Evolutionary conservation across 352 stramenopile genomes (phyloP), one percentile per base, ranked within the genome.

Genomic region (Lagenidium giganteum): DNA sequence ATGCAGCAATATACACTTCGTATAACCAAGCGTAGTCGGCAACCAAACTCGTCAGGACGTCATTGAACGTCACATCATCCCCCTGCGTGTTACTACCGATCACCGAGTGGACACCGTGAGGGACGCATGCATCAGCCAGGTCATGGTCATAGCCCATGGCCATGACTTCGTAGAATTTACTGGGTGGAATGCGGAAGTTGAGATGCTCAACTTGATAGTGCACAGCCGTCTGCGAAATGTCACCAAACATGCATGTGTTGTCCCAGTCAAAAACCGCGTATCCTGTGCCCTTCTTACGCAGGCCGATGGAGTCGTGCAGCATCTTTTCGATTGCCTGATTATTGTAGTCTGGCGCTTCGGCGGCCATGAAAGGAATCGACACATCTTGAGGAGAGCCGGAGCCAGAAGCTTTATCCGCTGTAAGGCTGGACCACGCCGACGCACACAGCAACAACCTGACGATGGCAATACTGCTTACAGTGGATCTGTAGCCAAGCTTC

Each of bases 201-300:
- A 80, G 51, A 24, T 49, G 71, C 32, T 73, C 52, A 30, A 80
- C 57, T 27, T 80, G 64, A 56, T 72, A 80, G 41, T 60, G 57
- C 13, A 76, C 57, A 11, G 61, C 69, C 16, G 67, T 76, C 54
- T 80, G 73, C 54, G 61, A 74, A 31, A 80, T 76, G 50, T 80
- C 64, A 26, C 67, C 64, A 42, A 54, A 80, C 57, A 76, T 74
- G 61, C 64, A 74, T 41, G 67, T 80, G 52, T 76, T 76, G 44
- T 79, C 67, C 67, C 67, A 76, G 44, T 76, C 67, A 34, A 75
- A 79, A 31, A 75, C 54, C 21, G 56, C 67, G 43, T 74, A 80
- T 25, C 48, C 55, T 51, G 68, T 48, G 12, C 64, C 54, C 14
- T 61, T 34, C 3, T 20, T 47, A 20, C 64, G 67, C 17, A 71